Conservation (phyloP, 192 early-diverging fungal species). For the Bifiguratus adelaidae region DNA sequence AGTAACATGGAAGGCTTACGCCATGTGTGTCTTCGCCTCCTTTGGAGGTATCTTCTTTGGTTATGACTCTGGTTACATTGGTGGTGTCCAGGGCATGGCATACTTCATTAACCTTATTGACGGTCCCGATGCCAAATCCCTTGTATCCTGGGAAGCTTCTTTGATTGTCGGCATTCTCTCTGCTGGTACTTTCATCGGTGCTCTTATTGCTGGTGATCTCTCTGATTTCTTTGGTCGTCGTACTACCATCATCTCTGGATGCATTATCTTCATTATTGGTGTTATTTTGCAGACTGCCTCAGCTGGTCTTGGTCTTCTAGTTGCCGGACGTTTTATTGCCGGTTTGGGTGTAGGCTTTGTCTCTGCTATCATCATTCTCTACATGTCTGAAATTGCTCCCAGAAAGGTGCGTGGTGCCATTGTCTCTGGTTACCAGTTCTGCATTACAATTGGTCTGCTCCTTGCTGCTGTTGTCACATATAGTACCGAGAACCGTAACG, state of each 20-base stretch:
- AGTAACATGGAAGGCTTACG: slow-evolving; percentile 22
- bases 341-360: slow-evolving; percentile 40
- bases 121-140: slow-evolving; percentile 21
- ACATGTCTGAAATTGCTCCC: slow-evolving; percentile 70
- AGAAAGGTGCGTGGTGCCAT: slow-evolving; percentile 73
- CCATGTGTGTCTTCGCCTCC: slow-evolving; percentile 33
- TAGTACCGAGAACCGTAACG: slow-evolving; percentile 4
- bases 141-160: slow-evolving; percentile 16
- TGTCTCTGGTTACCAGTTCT: slow-evolving; percentile 78
- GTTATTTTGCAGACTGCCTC: slow-evolving; percentile 42
- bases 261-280: slow-evolving; percentile 39
- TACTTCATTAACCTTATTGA: slow-evolving; percentile 39
- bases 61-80: slow-evolving; percentile 67
- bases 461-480: slow-evolving; percentile 35
- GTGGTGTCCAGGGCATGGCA: slow-evolving; percentile 57
- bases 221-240: slow-evolving; percentile 38
- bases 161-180: slow-evolving; percentile 49
- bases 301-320: slow-evolving; percentile 25
- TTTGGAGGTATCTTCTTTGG: slow-evolving; percentile 62
- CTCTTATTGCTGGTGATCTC: slow-evolving; percentile 32
- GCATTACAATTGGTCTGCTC: slow-evolving; percentile 75
- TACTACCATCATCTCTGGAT: slow-evolving; percentile 29
- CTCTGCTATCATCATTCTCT: slow-evolving; percentile 14
- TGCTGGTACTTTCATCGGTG: slow-evolving; percentile 51
- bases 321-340: slow-evolving; percentile 37